A percentile compares a stretch with the other conserved stretches of the same genome.
Evolutionary conservation across 345 rosid species (phyloP).

Genomic region (Lagerstroemia speciosa): DNA sequence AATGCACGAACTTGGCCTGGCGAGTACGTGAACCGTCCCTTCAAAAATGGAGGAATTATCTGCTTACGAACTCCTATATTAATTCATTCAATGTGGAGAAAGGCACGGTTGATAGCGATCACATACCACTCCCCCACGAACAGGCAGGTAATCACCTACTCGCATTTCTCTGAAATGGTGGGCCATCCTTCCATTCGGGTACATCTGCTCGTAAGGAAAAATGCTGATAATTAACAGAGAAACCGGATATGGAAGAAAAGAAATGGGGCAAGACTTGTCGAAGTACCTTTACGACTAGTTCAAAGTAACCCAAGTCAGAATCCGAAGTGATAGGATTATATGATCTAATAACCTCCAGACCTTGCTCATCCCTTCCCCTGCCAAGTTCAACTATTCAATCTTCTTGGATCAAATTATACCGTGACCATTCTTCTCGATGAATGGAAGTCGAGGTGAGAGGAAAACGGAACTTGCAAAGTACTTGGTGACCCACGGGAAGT

Average conservation of each 20-base stretch:
- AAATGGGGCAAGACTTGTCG: no score
- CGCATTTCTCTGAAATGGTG: constrained; percentile 43
- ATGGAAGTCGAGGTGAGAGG: not conserved
- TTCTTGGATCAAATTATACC: not conserved
- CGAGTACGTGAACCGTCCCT: constrained; percentile 40
- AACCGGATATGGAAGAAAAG: not conserved
- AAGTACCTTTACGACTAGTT: constrained; percentile 37
- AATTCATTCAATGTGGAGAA: not conserved
- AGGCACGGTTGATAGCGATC: not conserved
- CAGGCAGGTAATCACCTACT: constrained; percentile 31
- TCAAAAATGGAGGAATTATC: not conserved
- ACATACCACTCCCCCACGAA: constrained; percentile 49
- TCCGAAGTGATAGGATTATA: constrained; percentile 46
- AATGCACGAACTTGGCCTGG: constrained; percentile 33
- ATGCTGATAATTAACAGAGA: not conserved
- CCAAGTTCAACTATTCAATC: not conserved
- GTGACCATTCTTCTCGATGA: not conserved
- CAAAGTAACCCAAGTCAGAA: constrained; percentile 39
- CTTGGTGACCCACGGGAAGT: constrained; percentile 27
- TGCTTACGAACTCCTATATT: not conserved
- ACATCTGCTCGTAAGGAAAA: constrained; percentile 23
- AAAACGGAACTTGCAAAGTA: constrained; percentile 20
- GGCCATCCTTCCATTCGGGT: constrained; percentile 47
- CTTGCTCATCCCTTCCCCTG: constrained; percentile 36
- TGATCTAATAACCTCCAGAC: constrained; percentile 35